phyloP scores from a whole-genome alignment of 441 rosid genomes.

The Adansonia grandidieri region DNA sequence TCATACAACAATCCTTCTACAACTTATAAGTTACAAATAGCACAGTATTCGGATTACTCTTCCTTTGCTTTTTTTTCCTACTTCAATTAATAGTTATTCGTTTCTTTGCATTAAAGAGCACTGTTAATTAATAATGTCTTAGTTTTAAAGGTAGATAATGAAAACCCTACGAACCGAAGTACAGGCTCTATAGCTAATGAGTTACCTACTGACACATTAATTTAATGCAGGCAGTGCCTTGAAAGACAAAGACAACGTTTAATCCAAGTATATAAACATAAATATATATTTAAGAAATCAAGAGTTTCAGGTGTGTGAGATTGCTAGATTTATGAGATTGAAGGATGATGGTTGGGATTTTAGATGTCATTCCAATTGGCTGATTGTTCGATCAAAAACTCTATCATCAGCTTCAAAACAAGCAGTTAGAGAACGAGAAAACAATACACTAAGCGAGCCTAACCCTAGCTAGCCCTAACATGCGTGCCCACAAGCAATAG shows the following conservation, averaged over 20 bases:
- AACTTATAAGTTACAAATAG: neutral
- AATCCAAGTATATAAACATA: slow-evolving; percentile 10
- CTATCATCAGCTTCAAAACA: slow-evolving; percentile 12
- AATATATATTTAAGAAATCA: slow-evolving; percentile 17
- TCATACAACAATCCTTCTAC: neutral
- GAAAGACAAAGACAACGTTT: slow-evolving; percentile 18
- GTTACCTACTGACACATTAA: slow-evolving; percentile 18
- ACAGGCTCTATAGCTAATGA: slow-evolving; percentile 7
- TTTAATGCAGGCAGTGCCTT: slow-evolving; percentile 31
- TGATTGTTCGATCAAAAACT: neutral
- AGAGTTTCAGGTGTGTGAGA: slow-evolving; percentile 32
- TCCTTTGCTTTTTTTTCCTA: neutral
- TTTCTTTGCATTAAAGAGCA: neutral
- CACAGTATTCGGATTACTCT: neutral
- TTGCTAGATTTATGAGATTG: slow-evolving; percentile 18
- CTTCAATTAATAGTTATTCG: slow-evolving; percentile 8
- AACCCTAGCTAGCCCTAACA: slow-evolving; percentile 19
- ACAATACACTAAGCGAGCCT: slow-evolving; percentile 27
- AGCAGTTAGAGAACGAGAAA: slow-evolving; percentile 14
- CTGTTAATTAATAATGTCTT: neutral
- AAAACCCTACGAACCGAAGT: slow-evolving; percentile 5
- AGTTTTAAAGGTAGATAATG: slow-evolving; percentile 1
- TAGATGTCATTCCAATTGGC: neutral
- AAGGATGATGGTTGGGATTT: slow-evolving; percentile 21
- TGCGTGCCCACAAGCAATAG: slow-evolving; percentile 28